Base-by-base conservation (phyloP, 306 rosid genomes). In the Gynostemma pentaphyllum region DNA sequence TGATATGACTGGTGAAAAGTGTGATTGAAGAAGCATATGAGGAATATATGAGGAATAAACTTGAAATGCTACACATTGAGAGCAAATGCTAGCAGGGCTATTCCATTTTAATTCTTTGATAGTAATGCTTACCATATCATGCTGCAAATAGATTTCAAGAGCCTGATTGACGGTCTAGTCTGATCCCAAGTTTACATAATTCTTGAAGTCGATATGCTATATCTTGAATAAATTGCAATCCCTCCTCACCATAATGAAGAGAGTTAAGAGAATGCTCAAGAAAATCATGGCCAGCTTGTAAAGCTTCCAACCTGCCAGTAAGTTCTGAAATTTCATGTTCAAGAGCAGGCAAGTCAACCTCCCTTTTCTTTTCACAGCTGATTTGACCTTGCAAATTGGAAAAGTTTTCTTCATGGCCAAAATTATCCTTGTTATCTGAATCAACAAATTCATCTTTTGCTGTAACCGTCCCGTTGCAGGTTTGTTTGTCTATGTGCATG, bases 261-360 rank as follows among this genome's bases (percentile, higher is more conserved):
- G 83, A 74, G 64, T 83, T 77, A 64, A 82, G 56, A 75, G 80
- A 71, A 71, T 70, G 95, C 60, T 76, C 90, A 26, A 87, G 83
- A 79, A 90, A 86, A 69, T 79, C 81, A 62, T 76, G 78, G 78
- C 81, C 89, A 55, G 86, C 79, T 73, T 90, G 90, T 5, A 90
- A 76, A 18, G 90, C 86, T 78, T 82, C 94, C 84, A 90, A 71
- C 77, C 90, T 77, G 26, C 80, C 90, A 66, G 77, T 69, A 48
- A 90, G 90, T 72, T 82, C 90, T 66, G 81, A 74, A 72, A 90
- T 78, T 81, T 87, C 86, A 66, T 78, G 72, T 66, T 79, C 88
- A 67, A 87, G 75, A 83, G 76, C 41, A 56, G 56, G 71, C 68
- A 79, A 68, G 44, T 81, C 78, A 51, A 50, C 47, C 69, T 70